phyloP scores from a whole-genome alignment of 768 basidiomycete genomes.

The Rhodocollybia butyracea region DNA sequence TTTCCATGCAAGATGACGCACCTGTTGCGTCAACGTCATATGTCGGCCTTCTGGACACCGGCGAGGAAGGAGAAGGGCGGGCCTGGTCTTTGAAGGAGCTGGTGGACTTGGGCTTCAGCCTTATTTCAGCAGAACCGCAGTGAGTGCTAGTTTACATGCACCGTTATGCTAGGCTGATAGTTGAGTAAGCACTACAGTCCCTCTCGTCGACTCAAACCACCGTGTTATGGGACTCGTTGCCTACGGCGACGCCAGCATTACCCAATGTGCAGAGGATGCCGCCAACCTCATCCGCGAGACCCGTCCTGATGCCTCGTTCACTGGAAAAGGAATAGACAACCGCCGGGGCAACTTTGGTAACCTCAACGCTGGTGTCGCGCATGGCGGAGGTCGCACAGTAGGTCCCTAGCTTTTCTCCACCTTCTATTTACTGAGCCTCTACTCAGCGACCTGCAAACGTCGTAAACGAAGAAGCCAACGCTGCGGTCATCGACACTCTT shows the following conservation, averaged over 20 bases:
- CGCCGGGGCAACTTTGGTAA: not conserved
- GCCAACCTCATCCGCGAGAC: not conserved
- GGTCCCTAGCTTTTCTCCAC: no score
- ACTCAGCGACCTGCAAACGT: not conserved
- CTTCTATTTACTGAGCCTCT: not conserved
- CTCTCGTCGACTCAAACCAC: not conserved
- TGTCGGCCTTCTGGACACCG: not conserved
- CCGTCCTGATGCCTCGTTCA: not conserved
- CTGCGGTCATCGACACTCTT: not conserved
- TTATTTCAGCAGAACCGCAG: not conserved
- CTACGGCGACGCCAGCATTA: not conserved
- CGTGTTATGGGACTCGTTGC: not conserved
- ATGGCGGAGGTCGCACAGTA: not conserved
- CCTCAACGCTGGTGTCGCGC: not conserved
- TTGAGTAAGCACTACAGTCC: no score
- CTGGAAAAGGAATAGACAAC: not conserved
- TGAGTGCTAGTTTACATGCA: not conserved
- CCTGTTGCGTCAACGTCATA: not conserved
- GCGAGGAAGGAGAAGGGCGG: not conserved
- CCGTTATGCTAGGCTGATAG: not conserved
- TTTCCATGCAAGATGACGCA: not conserved
- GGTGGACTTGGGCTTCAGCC: not conserved
- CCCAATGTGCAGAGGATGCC: not conserved
- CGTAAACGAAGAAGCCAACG: not conserved
- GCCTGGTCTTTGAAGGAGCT: not conserved